Percentiles rank a stretch among this genome's conserved stretches.
phyloP scores from a whole-genome alignment of 352 stramenopile genomes.

The Aphanomyces astaci region DNA sequence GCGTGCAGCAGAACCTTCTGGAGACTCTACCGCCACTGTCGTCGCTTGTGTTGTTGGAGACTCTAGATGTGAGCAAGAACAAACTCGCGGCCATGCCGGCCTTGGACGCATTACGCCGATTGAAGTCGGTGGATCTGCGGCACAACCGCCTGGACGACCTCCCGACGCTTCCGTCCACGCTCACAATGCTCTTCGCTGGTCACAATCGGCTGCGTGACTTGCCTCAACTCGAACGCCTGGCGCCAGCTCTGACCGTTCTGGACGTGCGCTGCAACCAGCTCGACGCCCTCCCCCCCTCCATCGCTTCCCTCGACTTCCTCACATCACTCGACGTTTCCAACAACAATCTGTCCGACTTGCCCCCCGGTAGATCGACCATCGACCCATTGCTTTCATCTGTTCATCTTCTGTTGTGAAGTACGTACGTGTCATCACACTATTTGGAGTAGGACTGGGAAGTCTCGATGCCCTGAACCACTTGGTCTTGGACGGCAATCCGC shows the following conservation, averaged over 20 bases:
- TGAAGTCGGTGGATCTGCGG: constrained; percentile 59
- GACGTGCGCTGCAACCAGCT: constrained; percentile 20
- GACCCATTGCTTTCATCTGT: too few relatives aligned
- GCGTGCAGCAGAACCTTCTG: constrained; percentile 54
- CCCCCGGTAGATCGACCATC: background rate
- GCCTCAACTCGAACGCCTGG: background rate
- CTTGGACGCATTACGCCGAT: constrained; percentile 24
- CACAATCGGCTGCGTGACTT: background rate
- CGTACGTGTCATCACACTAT: too few relatives aligned
- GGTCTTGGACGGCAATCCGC: constrained; percentile 63
- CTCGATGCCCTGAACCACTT: constrained; percentile 71
- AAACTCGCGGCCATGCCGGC: constrained; percentile 33
- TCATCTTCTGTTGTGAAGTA: too few relatives aligned
- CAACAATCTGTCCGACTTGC: constrained; percentile 22
- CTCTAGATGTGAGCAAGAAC: constrained; percentile 74
- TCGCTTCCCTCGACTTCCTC: constrained; percentile 2
- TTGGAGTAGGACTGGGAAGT: constrained; percentile 46
- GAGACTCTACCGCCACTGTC: constrained; percentile 44
- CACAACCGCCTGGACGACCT: constrained; percentile 25
- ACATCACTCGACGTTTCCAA: constrained; percentile 23
- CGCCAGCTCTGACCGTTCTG: constrained; percentile 21
- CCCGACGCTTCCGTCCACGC: background rate
- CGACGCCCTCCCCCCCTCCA: background rate
- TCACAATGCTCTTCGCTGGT: background rate
- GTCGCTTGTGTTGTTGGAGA: constrained; percentile 43